These are phyloP conservation scores for Coniochaeta sp. DNA, from an alignment of 2,329 filamentous ascomycete species.

Conservation along the genomic window DNA sequence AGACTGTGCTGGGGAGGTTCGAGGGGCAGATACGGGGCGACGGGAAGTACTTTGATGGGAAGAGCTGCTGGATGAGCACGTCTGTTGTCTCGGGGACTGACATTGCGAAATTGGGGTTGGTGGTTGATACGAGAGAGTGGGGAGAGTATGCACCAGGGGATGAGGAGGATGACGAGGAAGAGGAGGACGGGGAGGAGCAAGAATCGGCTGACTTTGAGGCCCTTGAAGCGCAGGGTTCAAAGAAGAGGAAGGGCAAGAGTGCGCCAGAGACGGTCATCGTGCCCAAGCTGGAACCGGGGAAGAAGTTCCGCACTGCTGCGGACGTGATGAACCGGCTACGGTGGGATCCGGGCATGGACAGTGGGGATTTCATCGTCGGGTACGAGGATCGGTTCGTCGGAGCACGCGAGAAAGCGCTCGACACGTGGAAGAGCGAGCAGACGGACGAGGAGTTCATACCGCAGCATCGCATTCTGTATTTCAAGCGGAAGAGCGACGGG, in stretches of 20 bases:
- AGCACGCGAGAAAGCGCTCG: slow-evolving; percentile 43
- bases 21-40: slow-evolving; percentile 38
- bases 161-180: slow-evolving; percentile 29
- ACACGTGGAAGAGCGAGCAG: slow-evolving; percentile 52
- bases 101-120: slow-evolving; percentile 32
- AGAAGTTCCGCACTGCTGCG: slow-evolving; percentile 46
- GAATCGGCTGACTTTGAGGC: neutral
- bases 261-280: slow-evolving; percentile 7
- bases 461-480: slow-evolving; percentile 56
- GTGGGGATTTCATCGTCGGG: slow-evolving; percentile 47
- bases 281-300: slow-evolving; percentile 23
- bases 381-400: slow-evolving; percentile 56
- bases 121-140: slow-evolving; percentile 41
- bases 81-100: slow-evolving; percentile 29
- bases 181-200: slow-evolving; percentile 23
- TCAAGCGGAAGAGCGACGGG: slow-evolving; percentile 44
- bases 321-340: slow-evolving; percentile 54
- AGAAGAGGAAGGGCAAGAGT: slow-evolving; percentile 11
- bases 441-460: slow-evolving; percentile 62
- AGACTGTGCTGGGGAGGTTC: slow-evolving; percentile 36
- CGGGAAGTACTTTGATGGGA: slow-evolving; percentile 39
- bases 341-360: slow-evolving; percentile 49
- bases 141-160: slow-evolving; percentile 33
- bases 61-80: slow-evolving; percentile 40
- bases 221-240: neutral